phyloP scores from a whole-genome alignment of 495 filamentous ascomycete species.

The Penicillium crystallinum region DNA sequence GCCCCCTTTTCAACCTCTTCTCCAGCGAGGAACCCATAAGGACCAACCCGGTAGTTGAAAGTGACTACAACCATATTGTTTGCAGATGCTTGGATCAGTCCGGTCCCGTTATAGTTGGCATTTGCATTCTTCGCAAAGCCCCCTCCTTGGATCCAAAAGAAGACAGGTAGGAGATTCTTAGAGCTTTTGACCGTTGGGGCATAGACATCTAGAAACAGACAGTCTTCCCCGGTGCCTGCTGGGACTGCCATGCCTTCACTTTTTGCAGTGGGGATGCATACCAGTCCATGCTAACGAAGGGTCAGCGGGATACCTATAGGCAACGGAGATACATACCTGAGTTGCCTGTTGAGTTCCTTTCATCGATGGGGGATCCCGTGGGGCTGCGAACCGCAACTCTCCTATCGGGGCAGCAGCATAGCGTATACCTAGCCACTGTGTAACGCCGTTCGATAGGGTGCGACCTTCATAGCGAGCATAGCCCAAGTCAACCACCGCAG shows the following conservation, averaged over 20 bases:
- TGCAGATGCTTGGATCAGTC: conserved; percentile 54
- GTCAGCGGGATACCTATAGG: neutral
- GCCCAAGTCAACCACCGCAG: conserved; percentile 35
- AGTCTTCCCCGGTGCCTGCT: conserved; percentile 56
- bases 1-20: conserved; percentile 48
- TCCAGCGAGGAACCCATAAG: conserved; percentile 68
- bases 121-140: conserved; percentile 62
- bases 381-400: conserved; percentile 53
- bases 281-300: conserved; percentile 34
- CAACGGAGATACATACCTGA: conserved; percentile 22
- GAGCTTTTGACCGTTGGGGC: conserved; percentile 44
- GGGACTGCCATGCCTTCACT: conserved; percentile 25
- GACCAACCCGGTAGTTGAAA: conserved; percentile 75
- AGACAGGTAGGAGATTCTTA: conserved; percentile 59
- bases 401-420: conserved; percentile 58
- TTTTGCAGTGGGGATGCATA: conserved; percentile 48
- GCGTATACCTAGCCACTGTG: conserved; percentile 62
- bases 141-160: conserved; percentile 72
- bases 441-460: conserved; percentile 40
- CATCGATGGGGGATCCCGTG: conserved; percentile 46
- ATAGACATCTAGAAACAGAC: conserved; percentile 71
- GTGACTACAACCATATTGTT: conserved; percentile 63
- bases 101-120: conserved; percentile 60
- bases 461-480: conserved; percentile 40
- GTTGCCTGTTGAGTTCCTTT: conserved; percentile 40